A percentile compares a stretch with the other conserved stretches of the same genome.
Conservation (phyloP, 805 yeast species). For the Metschnikowia lachancei region DNA sequence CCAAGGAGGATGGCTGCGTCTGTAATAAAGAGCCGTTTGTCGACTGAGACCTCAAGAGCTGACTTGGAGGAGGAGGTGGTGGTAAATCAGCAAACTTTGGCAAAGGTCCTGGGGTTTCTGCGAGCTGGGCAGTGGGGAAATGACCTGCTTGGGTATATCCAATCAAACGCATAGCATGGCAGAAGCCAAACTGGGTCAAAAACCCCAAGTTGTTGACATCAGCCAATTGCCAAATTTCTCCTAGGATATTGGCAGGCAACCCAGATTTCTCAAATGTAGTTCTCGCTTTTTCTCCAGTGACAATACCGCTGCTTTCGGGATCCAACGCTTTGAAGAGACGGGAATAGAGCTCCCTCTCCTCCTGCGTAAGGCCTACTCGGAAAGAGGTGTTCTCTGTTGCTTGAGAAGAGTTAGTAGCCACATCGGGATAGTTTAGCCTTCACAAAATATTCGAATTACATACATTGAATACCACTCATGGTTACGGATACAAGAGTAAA, state of each 20-base stretch:
- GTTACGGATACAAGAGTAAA: not conserved
- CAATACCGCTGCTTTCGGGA: conserved; percentile 70
- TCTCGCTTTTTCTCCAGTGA: conserved; percentile 86
- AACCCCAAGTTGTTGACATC: conserved; percentile 87
- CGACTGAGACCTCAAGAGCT: conserved; percentile 33
- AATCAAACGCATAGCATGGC: conserved; percentile 82
- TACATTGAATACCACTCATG: conserved; percentile 6
- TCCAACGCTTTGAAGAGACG: conserved; percentile 78
- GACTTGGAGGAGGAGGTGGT: conserved; percentile 5
- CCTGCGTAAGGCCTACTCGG: conserved; percentile 56
- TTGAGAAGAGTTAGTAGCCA: conserved; percentile 1
- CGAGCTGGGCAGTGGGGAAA: conserved; percentile 49
- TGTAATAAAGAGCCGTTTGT: conserved; percentile 43
- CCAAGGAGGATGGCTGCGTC: conserved; percentile 36
- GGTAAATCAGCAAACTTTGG: conserved; percentile 52
- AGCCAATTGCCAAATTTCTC: conserved; percentile 94
- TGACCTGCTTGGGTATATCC: conserved; percentile 82
- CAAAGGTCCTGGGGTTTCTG: conserved; percentile 58
- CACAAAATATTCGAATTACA: not conserved
- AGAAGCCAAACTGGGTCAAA: conserved; percentile 75
- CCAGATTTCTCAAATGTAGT: conserved; percentile 83
- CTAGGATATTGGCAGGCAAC: conserved; percentile 69
- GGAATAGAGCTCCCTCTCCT: conserved; percentile 74
- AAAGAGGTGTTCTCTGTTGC: conserved; percentile 26
- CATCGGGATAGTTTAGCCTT: not conserved